Base-by-base conservation (phyloP, 208 protist species). In the Novymonas esmeraldas region DNA sequence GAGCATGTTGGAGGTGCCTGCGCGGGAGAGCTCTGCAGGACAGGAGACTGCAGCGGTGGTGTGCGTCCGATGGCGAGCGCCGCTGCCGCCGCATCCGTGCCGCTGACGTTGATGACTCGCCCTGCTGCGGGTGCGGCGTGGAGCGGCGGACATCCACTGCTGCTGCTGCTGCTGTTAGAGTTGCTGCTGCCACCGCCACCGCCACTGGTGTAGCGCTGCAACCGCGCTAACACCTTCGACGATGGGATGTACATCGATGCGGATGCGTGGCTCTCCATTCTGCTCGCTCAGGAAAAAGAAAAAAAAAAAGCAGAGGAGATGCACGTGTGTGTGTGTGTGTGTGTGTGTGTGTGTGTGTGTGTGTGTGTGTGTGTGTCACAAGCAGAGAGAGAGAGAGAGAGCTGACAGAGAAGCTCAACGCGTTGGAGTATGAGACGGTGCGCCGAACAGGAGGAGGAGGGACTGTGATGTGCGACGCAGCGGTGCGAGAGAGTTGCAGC, bases 211-310 rank as follows among this genome's bases (percentile, higher is more conserved):
- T 69, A 28, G 6, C 61, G 61, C 42, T 76, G 56, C 64, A 79
- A 41, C n/a, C 61, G 56, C n/a, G 61, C 64, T 41, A 78, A 50
- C 39, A 83, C 73, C 33, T 42, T 62, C 46, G 64, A 68, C 20
- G 71, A 74, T 6, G 60, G 68, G 39, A 81, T 58, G 57, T 74
- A 79, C 64, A 71, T 65, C 36, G 61, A 77, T 16, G 76, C 76
- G 0, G 61, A 65, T 6, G 66, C 69, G 71, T 83, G 78, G 26
- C 73, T 33, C 52, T 83, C 74, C 78, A 82, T 82, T 39, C 46
- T 46, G 39, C 36, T 42, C 9, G 10, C 33, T 24, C 6, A 38
- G 39, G 10, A 51, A 6, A 64, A 13, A 64, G 9, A 49, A 51
- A 52, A 10, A 59, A 36, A 16, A 16, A 2, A 28, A 29, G 6